Percentiles rank a stretch among this genome's conserved stretches.
Conservation (phyloP, 2,329 filamentous ascomycete genomes). For the Verticillium zaregamsianum region DNA sequence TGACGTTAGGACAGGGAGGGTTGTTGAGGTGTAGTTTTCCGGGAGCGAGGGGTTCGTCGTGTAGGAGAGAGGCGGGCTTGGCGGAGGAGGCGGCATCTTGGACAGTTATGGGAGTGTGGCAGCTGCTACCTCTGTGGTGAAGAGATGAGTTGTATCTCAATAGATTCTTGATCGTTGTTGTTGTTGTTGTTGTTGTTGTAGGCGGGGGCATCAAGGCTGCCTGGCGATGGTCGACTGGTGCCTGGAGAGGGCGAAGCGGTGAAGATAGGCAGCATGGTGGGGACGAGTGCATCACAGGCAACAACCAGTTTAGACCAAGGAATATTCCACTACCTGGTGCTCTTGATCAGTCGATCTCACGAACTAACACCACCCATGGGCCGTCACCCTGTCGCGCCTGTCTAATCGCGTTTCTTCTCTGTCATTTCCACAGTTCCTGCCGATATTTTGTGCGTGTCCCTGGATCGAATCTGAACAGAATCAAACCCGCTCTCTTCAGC, state of each 20-base stretch:
- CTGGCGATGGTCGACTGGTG: not conserved
- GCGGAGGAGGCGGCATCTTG: slow-evolving; percentile 9
- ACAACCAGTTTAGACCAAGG: not conserved
- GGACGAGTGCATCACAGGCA: not conserved
- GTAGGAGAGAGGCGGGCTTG: slow-evolving; percentile 9
- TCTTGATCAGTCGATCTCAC: no score
- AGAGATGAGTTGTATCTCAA: no score
- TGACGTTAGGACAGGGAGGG: not conserved
- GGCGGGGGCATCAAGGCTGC: not conserved
- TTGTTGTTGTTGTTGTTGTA: no score
- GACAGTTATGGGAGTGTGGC: no score
- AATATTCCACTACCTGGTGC: not conserved
- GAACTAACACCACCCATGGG: no score
- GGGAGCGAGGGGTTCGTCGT: slow-evolving; percentile 3
- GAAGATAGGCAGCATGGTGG: not conserved
- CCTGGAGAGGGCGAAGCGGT: not conserved
- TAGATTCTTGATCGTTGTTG: no score
- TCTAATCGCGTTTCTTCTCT: not conserved
- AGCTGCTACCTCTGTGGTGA: no score
- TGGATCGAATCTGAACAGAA: slow-evolving; percentile 2
- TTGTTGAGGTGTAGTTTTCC: slow-evolving; percentile 5
- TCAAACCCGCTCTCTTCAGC: slow-evolving; percentile 3
- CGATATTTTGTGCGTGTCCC: not conserved
- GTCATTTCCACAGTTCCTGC: not conserved
- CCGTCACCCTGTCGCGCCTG: not conserved